A percentile compares a stretch with the other conserved stretches of the same genome.
These are phyloP conservation scores for Colletotrichum costaricense DNA, from an alignment of 2,329 filamentous ascomycete species.

Conservation along the genomic window DNA sequence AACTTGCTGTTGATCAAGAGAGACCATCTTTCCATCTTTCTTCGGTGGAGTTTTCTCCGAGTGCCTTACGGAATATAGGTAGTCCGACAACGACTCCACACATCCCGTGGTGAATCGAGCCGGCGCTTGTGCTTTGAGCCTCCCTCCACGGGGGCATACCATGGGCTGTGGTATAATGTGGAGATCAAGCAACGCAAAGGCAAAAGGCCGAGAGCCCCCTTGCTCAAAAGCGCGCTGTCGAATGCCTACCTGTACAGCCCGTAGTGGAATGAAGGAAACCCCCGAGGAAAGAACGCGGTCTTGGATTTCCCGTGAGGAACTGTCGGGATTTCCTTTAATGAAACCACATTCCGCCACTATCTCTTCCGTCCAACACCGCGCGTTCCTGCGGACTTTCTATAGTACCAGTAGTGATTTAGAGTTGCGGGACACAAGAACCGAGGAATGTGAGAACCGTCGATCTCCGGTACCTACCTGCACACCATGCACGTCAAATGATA, in stretches of 20 bases:
- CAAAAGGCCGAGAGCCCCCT: background rate
- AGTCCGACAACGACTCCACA: too few species aligned
- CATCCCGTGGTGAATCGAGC: too few species aligned
- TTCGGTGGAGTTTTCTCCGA: too few species aligned
- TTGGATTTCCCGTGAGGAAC: background rate
- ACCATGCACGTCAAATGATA: slow-evolving; percentile 22
- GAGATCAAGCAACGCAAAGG: too few species aligned
- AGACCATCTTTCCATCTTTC: too few species aligned
- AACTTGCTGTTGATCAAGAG: too few species aligned
- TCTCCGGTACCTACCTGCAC: background rate
- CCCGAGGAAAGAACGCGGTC: background rate
- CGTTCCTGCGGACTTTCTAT: background rate
- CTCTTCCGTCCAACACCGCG: background rate
- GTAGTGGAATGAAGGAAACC: background rate
- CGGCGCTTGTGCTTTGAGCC: too few species aligned
- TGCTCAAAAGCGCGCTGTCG: background rate
- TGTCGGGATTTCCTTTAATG: background rate
- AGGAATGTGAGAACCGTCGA: slow-evolving; percentile 25
- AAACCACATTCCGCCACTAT: background rate
- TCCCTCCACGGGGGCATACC: too few species aligned
- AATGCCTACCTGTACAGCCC: too few species aligned
- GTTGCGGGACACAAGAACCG: slow-evolving; percentile 29
- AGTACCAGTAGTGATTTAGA: slow-evolving; percentile 11
- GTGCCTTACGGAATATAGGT: too few species aligned
- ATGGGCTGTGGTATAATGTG: too few species aligned